These are phyloP conservation scores for Fusarium tricinctum DNA, from an alignment of 2,329 filamentous ascomycete genomes.

Conservation along the genomic window DNA sequence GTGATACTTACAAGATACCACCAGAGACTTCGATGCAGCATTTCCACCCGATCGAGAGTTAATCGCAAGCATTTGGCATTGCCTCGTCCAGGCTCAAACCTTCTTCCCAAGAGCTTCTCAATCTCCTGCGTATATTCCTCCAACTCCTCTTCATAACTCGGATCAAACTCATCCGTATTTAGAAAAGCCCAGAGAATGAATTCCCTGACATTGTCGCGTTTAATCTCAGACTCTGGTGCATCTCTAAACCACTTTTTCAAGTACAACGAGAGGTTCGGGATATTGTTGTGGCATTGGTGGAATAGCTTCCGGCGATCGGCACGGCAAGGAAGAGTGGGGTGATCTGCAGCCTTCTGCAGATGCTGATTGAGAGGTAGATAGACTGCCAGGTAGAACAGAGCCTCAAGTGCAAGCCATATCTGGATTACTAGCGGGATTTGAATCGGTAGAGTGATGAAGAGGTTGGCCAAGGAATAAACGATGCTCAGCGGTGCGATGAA, in stretches of 20 bases:
- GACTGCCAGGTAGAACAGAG: conserved; percentile 66
- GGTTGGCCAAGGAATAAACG: conserved; percentile 57
- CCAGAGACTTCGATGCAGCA: conserved; percentile 66
- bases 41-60: conserved; percentile 70
- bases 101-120: conserved; percentile 65
- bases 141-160: conserved; percentile 66
- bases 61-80: conserved; percentile 66
- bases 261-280: conserved; percentile 67
- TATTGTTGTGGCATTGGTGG: conserved; percentile 63
- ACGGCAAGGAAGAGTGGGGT: conserved; percentile 61
- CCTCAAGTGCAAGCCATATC: conserved; percentile 63
- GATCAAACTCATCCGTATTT: conserved; percentile 59
- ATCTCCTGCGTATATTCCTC: conserved; percentile 67
- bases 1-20: conserved; percentile 67
- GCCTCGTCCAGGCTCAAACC: conserved; percentile 66
- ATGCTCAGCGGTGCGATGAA: conserved; percentile 64
- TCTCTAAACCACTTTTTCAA: conserved; percentile 71
- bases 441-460: conserved; percentile 45
- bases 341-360: conserved; percentile 65
- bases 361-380: conserved; percentile 66
- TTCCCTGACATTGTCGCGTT: conserved; percentile 70
- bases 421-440: conserved; percentile 55
- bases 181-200: conserved; percentile 74
- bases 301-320: conserved; percentile 66
- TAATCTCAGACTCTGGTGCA: conserved; percentile 65